phyloP scores from a whole-genome alignment of 2,329 filamentous ascomycete species.

The Alternaria tenuissima region DNA sequence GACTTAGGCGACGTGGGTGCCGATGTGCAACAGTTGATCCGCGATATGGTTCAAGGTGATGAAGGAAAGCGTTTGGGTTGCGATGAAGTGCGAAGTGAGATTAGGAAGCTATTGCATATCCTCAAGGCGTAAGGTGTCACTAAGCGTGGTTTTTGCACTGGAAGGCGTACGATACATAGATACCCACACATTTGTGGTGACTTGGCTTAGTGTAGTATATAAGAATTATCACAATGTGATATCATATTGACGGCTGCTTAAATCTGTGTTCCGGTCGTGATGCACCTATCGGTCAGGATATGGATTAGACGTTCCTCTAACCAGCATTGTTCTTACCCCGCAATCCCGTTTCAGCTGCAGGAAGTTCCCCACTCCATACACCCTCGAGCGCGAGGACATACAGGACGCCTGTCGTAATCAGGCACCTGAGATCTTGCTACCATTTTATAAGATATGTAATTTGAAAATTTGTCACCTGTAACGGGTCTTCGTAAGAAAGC shows the following conservation, averaged over 20 bases:
- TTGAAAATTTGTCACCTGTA: conserved; percentile 39
- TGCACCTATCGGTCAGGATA: not conserved
- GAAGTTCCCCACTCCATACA: not conserved
- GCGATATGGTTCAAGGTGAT: conserved; percentile 44
- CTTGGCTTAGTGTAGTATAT: not conserved
- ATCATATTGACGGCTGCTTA: too few species aligned
- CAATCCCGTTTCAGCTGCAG: not conserved
- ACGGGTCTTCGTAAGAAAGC: conserved; percentile 47
- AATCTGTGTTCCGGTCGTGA: not conserved
- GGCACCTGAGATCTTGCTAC: too few species aligned
- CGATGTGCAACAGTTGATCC: conserved; percentile 36
- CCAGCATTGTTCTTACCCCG: not conserved
- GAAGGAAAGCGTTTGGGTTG: conserved; percentile 42
- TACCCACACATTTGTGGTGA: not conserved
- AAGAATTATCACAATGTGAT: not conserved
- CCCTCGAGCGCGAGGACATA: too few species aligned
- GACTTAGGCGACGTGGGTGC: conserved; percentile 29
- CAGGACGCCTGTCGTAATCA: too few species aligned
- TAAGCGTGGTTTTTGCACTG: not conserved
- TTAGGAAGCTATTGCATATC: conserved; percentile 29
- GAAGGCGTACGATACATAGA: not conserved
- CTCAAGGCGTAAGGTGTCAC: conserved; percentile 17
- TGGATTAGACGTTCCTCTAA: too few species aligned
- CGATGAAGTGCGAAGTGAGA: conserved; percentile 37
- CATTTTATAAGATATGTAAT: not conserved